Base-by-base conservation (phyloP, 177 flowering plant genomes). In the Tripterygium wilfordii region DNA sequence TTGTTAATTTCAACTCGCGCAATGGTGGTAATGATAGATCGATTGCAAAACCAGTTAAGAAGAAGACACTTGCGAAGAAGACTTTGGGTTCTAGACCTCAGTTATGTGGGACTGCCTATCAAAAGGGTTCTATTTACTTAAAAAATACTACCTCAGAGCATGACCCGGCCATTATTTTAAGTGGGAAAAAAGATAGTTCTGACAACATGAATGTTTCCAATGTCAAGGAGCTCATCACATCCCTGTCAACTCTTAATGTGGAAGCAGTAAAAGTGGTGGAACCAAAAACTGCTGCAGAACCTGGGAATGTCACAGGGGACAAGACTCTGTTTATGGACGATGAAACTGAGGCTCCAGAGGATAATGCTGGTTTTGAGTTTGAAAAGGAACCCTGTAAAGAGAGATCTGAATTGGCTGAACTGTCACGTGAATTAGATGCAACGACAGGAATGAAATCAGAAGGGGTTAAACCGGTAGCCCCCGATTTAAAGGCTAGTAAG, bases 301-400 rank as follows among this genome's bases (percentile, higher is more conserved):
- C 45, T 38, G 64, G 36, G 1, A 28, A 48, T 28, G 54, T 30
- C 25, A n/a, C 33, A 23, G 42, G 29, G 25, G 27, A 45, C 28
- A 53, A 36, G 25, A 43, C 10, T 58, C 44, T 38, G 13, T 22
- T 32, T 12, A 21, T 56, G 54, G 70, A 66, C 54, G 83, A 76
- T 56, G 85, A 81, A 45, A 66, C 81, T 58, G 72, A 81, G 60
- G 57, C 80, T 60, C 78, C 78, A 37, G 82, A 73, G 20, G 75
- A 63, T 26, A 45, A 49, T 22, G 55, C 33, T 45, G 61, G 42
- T 35, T 12, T 12, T 26, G 73, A 31, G 49, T 24, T 36, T 49
- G 64, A 32, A 40, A 63, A 47, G 14, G 30, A 28, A 20, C n/a
- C 27, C 33, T 20, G 35, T 29, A 28, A 56, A 42, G 60, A 37